These are phyloP conservation scores for Nicotiana knightiana DNA, from an alignment of 257 asterid genomes.

Conservation along the genomic window DNA sequence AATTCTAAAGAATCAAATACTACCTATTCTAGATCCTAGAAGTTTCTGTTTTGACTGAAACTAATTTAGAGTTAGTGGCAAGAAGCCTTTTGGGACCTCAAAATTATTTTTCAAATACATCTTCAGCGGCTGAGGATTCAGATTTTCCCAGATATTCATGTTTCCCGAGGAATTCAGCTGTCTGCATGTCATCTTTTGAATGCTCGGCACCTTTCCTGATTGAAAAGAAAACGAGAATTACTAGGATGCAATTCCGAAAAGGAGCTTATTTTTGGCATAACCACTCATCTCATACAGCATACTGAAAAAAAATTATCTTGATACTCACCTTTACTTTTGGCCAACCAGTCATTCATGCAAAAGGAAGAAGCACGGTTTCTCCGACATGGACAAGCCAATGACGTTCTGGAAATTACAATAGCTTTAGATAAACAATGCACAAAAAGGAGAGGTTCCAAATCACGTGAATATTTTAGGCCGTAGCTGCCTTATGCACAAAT, in stretches of 20 bases:
- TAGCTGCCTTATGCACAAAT: background rate
- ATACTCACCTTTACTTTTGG: constrained; percentile 43
- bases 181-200: constrained; percentile 30
- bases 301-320: constrained; percentile 2
- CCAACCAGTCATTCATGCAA: constrained; percentile 23
- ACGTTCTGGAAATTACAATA: constrained; percentile 29
- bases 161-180: constrained; percentile 24
- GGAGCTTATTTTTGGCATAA: background rate
- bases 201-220: constrained; percentile 42
- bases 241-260: background rate
- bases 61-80: background rate
- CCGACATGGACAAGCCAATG: constrained; percentile 27
- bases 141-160: constrained; percentile 19
- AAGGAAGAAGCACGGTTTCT: constrained; percentile 32
- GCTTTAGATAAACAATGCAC: background rate
- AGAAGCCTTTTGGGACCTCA: constrained; percentile 37
- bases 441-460: background rate
- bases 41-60: background rate
- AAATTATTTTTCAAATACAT: constrained; percentile 23
- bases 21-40: background rate
- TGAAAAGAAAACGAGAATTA: constrained; percentile 14
- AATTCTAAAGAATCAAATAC: background rate
- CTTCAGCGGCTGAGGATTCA: constrained; percentile 23
- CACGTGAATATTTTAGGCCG: background rate
- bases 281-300: background rate